phyloP scores from a whole-genome alignment of 805 yeast genomes.

The Wickerhamomyces queroliae region DNA sequence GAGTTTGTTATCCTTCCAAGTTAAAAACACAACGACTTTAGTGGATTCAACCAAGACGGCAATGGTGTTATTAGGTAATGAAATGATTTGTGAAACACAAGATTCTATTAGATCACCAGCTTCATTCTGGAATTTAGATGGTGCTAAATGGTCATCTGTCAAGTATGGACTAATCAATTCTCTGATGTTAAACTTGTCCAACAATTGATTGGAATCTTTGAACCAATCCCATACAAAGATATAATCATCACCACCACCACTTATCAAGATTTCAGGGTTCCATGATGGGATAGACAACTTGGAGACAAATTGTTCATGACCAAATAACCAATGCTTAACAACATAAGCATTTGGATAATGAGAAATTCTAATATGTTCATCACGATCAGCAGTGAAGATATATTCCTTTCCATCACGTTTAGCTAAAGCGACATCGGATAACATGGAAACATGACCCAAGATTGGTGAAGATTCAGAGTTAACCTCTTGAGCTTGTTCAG shows the following conservation, averaged over 20 bases:
- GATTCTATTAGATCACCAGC: conserved; percentile 40
- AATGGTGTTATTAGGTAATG: conserved; percentile 27
- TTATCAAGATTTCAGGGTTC: conserved; percentile 46
- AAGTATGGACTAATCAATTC: conserved; percentile 37
- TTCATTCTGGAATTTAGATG: conserved; percentile 57
- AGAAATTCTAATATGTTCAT: conserved; percentile 88
- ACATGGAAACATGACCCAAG: conserved; percentile 95
- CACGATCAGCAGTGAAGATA: conserved; percentile 83
- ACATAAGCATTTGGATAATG: conserved; percentile 73
- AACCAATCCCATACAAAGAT: conserved; percentile 79
- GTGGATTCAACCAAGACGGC: conserved; percentile 50
- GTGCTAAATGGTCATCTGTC: conserved; percentile 55
- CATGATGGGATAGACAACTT: conserved; percentile 50
- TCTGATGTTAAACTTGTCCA: conserved; percentile 45
- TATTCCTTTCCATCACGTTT: conserved; percentile 38
- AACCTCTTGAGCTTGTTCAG: conserved; percentile 27
- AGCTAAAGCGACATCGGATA: conserved; percentile 63
- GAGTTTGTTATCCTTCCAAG: conserved; percentile 18
- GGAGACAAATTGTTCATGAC: conserved; percentile 81
- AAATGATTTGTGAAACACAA: conserved; percentile 40
- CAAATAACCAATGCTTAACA: conserved; percentile 79
- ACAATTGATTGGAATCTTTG: conserved; percentile 35
- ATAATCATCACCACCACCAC: conserved; percentile 89
- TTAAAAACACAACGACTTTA: conserved; percentile 30
- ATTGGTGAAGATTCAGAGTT: conserved; percentile 56